Evolutionary conservation across 1,139 yeast species (phyloP).

Genomic region (Blastobotrys apis): DNA sequence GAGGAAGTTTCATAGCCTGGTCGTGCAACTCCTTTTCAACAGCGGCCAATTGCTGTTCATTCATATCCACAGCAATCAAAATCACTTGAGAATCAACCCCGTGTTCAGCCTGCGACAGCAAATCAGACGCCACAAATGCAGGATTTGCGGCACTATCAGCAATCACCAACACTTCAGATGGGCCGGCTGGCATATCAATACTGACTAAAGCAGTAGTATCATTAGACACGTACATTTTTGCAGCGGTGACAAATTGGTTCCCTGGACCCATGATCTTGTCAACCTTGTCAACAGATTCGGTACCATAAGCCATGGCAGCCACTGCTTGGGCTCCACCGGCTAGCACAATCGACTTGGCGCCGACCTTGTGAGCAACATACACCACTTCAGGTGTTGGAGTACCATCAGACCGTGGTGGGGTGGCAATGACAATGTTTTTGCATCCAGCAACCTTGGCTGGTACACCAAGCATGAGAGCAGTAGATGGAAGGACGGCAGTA

Average conservation of each 20-base stretch:
- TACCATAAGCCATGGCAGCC: conserved; percentile 98
- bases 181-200: conserved; percentile 99
- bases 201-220: conserved; percentile 93
- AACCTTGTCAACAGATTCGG: conserved; percentile 84
- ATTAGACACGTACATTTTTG: conserved; percentile 94
- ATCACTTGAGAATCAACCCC: conserved; percentile 98
- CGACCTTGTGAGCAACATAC: conserved; percentile 92
- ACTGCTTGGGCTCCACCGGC: conserved; percentile 99
- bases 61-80: conserved; percentile 73
- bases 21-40: conserved; percentile 76
- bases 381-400: conserved; percentile 95
- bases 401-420: conserved; percentile 97
- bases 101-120: conserved; percentile 97
- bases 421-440: conserved; percentile 85
- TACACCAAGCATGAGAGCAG: conserved; percentile 96
- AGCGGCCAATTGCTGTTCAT: conserved; percentile 53
- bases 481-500: conserved; percentile 95
- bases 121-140: conserved; percentile 92
- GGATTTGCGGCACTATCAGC: conserved; percentile 87
- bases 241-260: conserved; percentile 98
- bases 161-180: conserved; percentile 91
- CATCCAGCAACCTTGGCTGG: conserved; percentile 99
- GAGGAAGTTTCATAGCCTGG: conserved; percentile 84
- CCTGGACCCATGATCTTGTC: conserved; percentile 99
- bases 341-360: conserved; percentile 81